A percentile compares a stretch with the other conserved stretches of the same genome.
phyloP scores from a whole-genome alignment of 768 basidiomycete species.

The Boletus rubropictus region DNA sequence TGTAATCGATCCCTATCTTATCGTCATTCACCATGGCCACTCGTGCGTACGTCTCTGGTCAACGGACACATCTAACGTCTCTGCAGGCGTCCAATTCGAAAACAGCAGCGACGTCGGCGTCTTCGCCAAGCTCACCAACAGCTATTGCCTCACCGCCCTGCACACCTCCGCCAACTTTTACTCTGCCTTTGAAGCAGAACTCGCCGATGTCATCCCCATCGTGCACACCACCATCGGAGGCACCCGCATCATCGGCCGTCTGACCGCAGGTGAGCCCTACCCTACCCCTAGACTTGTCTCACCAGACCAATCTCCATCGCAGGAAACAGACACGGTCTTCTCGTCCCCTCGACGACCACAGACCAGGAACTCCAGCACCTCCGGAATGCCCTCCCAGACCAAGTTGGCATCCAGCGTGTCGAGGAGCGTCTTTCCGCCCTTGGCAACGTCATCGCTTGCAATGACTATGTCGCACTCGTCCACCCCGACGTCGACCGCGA shows the following conservation, averaged over 20 bases:
- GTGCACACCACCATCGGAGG: conserved; percentile 95
- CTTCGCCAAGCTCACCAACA: conserved; percentile 96
- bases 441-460: conserved; percentile 97
- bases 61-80: not conserved
- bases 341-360: conserved; percentile 92
- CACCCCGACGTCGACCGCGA: conserved; percentile 98
- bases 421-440: conserved; percentile 96
- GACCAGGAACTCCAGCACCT: conserved; percentile 98
- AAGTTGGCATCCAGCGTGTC: conserved; percentile 91
- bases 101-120: conserved; percentile 95
- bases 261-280: conserved; percentile 71
- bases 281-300: fast-evolving
- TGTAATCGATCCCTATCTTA: not conserved
- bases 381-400: conserved; percentile 88
- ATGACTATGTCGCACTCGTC: conserved; percentile 97
- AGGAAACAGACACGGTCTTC: conserved; percentile 96
- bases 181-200: conserved; percentile 93
- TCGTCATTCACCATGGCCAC: conserved; percentile 48
- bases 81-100: conserved; percentile 82
- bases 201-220: conserved; percentile 89
- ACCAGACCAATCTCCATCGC: not conserved
- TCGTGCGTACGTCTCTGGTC: conserved; percentile 39
- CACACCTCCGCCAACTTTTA: conserved; percentile 97
- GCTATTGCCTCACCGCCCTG: conserved; percentile 91
- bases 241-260: conserved; percentile 86